Percentiles rank a stretch among this genome's conserved stretches.
Evolutionary conservation across 768 basidiomycete genomes (phyloP).

Genomic region (Leccinum aurantiacum): DNA sequence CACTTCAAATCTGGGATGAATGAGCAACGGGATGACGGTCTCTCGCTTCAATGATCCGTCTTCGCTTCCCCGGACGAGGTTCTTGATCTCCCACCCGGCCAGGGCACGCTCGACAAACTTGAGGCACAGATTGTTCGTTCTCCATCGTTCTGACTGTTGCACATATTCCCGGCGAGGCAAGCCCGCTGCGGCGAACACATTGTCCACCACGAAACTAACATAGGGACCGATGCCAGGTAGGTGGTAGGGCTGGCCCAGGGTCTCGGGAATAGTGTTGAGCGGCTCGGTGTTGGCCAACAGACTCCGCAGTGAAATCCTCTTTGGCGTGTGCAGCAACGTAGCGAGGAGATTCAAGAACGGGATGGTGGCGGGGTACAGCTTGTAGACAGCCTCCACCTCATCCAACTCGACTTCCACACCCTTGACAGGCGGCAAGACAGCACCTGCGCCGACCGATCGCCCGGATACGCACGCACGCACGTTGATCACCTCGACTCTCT

Average conservation of each 20-base stretch:
- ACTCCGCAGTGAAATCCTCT: conserved; percentile 62
- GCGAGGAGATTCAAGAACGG: conserved; percentile 83
- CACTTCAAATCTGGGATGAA: conserved; percentile 87
- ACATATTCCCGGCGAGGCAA: conserved; percentile 75
- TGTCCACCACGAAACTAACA: conserved; percentile 81
- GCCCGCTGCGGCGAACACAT: conserved; percentile 81
- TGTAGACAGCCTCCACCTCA: conserved; percentile 76
- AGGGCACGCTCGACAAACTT: conserved; percentile 83
- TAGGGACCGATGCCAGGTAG: conserved; percentile 83
- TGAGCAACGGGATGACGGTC: conserved; percentile 51
- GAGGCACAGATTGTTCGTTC: conserved; percentile 80
- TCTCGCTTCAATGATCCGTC: conserved; percentile 54
- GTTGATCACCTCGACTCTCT: conserved; percentile 80
- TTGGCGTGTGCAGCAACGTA: conserved; percentile 81
- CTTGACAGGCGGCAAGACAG: conserved; percentile 53
- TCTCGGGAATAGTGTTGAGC: conserved; percentile 75
- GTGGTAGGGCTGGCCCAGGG: conserved; percentile 77
- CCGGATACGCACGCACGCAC: conserved; percentile 49
- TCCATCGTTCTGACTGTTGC: conserved; percentile 77
- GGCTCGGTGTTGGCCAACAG: conserved; percentile 58
- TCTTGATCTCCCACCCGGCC: conserved; percentile 78
- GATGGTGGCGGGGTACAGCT: conserved; percentile 84
- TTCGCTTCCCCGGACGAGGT: conserved; percentile 58
- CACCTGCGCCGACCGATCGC: conserved; percentile 26
- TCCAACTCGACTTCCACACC: conserved; percentile 88